Conservation (phyloP, 2,329 filamentous ascomycete species). For the Ceratocystis alfenasii region DNA sequence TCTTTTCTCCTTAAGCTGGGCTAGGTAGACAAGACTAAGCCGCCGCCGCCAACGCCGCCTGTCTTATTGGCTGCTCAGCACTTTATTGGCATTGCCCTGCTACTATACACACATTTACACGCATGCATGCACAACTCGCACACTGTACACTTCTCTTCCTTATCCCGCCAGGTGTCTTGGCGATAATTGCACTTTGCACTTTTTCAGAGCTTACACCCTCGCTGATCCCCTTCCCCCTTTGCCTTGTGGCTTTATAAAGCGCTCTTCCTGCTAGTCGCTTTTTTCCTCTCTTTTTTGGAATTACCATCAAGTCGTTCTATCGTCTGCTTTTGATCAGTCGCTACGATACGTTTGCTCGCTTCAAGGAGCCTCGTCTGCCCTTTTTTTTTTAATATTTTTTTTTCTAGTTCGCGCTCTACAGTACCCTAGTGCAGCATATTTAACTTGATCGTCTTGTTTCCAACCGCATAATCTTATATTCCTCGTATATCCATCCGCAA, state of each 20-base stretch:
- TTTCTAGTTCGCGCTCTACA: neutral
- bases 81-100: neutral
- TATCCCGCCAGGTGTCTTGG: neutral
- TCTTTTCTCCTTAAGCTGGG: neutral
- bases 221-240: neutral
- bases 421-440: neutral
- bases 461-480: neutral
- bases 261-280: neutral
- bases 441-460: neutral
- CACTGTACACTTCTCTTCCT: neutral
- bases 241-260: neutral
- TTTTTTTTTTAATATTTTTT: neutral
- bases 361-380: neutral
- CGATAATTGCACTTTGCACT: neutral
- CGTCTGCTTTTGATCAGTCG: neutral
- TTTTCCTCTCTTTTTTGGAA: neutral
- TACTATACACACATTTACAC: neutral
- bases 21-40: neutral
- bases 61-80: neutral
- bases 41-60: neutral
- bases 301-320: neutral
- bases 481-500: neutral
- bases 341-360: neutral
- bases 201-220: neutral
- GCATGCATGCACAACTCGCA: neutral